Conservation (phyloP, 768 basidiomycete genomes). For the Boletus sp. region DNA sequence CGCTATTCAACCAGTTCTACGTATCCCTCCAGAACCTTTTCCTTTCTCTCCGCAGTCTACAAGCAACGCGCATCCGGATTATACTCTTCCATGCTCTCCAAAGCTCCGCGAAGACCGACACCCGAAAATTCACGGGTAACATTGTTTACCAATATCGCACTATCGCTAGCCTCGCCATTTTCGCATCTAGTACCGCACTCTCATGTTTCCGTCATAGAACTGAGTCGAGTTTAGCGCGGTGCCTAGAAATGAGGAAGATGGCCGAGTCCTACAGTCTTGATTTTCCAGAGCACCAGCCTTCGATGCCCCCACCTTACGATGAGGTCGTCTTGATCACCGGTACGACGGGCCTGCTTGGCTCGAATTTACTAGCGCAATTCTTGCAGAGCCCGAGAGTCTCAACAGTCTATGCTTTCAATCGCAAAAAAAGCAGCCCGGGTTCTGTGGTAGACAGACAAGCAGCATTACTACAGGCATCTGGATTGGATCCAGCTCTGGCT, state of each 20-base stretch:
- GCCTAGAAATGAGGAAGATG: constrained; percentile 14
- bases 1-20: neutral
- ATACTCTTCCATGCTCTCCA: constrained; percentile 35
- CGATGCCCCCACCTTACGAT: neutral
- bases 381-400: constrained; percentile 11
- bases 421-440: constrained; percentile 12
- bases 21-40: neutral
- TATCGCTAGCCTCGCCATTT: constrained; percentile 24
- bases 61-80: constrained; percentile 41
- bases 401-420: constrained; percentile 31
- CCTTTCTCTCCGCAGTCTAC: constrained; percentile 27
- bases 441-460: constrained; percentile 26
- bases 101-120: constrained; percentile 18
- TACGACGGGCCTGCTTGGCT: constrained; percentile 35
- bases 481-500: constrained; percentile 28
- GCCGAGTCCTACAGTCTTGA: neutral
- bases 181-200: constrained; percentile 9
- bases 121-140: constrained; percentile 23
- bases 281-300: constrained; percentile 11
- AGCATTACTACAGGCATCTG: constrained; percentile 26
- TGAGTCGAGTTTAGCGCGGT: constrained; percentile 13
- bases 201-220: constrained; percentile 12
- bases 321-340: constrained; percentile 33
- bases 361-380: constrained; percentile 25
- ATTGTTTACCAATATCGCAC: constrained; percentile 38